A percentile compares a stretch with the other conserved stretches of the same genome.
phyloP scores from a whole-genome alignment of 2,329 filamentous ascomycete genomes.

The Aspergillus ibericus region DNA sequence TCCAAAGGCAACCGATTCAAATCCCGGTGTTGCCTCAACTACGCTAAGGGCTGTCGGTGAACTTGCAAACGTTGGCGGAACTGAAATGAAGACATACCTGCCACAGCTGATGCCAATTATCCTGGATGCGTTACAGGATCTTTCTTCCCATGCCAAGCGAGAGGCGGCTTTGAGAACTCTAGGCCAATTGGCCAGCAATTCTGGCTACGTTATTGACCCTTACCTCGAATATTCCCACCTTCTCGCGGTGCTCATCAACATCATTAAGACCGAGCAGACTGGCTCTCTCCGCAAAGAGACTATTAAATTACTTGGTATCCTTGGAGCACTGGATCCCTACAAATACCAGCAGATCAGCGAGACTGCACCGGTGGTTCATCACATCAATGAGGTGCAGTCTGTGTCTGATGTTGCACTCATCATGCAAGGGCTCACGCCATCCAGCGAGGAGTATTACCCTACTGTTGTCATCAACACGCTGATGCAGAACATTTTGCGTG shows the following conservation, averaged over 20 bases:
- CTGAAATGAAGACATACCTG: slow-evolving; percentile 91
- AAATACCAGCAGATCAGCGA: slow-evolving; percentile 93
- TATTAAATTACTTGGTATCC: slow-evolving; percentile 92
- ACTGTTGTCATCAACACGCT: slow-evolving; percentile 97
- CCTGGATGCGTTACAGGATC: slow-evolving; percentile 88
- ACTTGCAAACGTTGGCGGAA: slow-evolving; percentile 86
- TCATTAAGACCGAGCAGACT: slow-evolving; percentile 89
- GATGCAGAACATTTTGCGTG: slow-evolving; percentile 80
- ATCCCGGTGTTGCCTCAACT: slow-evolving; percentile 85
- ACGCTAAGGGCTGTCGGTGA: slow-evolving; percentile 96
- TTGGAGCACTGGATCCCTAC: slow-evolving; percentile 93
- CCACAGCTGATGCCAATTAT: slow-evolving; percentile 92
- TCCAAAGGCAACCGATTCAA: slow-evolving; percentile 83
- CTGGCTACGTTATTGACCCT: slow-evolving; percentile 94
- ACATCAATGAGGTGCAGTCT: slow-evolving; percentile 63
- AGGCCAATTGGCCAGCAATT: slow-evolving; percentile 90
- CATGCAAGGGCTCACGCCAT: slow-evolving; percentile 95
- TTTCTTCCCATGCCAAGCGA: slow-evolving; percentile 84
- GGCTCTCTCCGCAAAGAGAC: slow-evolving; percentile 86
- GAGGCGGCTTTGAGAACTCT: slow-evolving; percentile 88
- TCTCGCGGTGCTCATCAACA: slow-evolving; percentile 86
- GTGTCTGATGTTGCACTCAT: slow-evolving; percentile 95
- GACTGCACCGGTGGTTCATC: slow-evolving; percentile 77
- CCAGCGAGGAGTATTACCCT: slow-evolving; percentile 97
- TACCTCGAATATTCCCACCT: slow-evolving; percentile 94